Conservation (phyloP, 164 flowering plant genomes). For the Houttuynia cordata region DNA sequence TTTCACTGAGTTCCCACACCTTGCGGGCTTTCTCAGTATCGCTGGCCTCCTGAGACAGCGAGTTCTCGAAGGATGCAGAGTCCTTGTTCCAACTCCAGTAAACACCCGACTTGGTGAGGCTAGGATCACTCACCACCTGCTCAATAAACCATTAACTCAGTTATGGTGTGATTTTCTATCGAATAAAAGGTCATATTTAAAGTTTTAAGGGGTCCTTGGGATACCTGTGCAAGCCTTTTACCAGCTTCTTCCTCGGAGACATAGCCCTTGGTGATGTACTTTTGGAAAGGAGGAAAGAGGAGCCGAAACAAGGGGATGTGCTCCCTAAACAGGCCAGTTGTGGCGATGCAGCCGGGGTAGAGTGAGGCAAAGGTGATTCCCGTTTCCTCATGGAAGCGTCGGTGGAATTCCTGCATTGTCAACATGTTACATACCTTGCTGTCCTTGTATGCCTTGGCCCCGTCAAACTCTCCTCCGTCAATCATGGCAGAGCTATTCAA, state of each 20-base stretch:
- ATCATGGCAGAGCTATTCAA: constrained; percentile 82
- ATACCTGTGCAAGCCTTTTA: constrained; percentile 83
- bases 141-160: neutral
- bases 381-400: constrained; percentile 88
- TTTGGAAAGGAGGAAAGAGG: constrained; percentile 99
- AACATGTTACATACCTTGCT: constrained; percentile 99
- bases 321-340: constrained; percentile 82
- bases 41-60: constrained; percentile 90
- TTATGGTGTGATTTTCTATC: neutral
- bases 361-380: constrained; percentile 89
- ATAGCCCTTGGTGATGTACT: constrained; percentile 91
- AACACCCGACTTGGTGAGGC: constrained; percentile 93
- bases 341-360: constrained; percentile 97
- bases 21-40: constrained; percentile 79
- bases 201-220: no score
- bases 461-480: constrained; percentile 90
- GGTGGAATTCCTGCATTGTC: constrained; percentile 98
- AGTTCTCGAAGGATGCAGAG: constrained; percentile 90
- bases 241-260: constrained; percentile 92
- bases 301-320: constrained; percentile 86
- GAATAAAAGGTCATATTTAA: no score
- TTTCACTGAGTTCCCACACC: constrained; percentile 94
- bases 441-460: constrained; percentile 99
- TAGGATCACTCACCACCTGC: constrained; percentile 87
- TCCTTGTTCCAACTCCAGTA: constrained; percentile 99